phyloP scores from a whole-genome alignment of 176 grass and related monocot genomes.

The Pharus latifolius region DNA sequence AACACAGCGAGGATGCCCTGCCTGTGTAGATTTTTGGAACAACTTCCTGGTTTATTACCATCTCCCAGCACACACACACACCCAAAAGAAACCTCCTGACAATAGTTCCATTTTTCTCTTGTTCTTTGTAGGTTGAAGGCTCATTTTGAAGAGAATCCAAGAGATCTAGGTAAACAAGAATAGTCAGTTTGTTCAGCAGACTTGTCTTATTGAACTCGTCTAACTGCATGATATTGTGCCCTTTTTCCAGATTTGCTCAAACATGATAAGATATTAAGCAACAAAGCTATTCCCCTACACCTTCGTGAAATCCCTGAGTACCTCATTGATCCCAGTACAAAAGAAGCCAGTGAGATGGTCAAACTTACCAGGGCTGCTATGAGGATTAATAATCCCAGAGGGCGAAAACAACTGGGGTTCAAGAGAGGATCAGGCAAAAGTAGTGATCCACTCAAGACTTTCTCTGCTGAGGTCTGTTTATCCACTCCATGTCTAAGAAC shows the following conservation, averaged over 20 bases:
- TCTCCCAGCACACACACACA: too few species aligned
- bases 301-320: constrained; percentile 79
- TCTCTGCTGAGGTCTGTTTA: constrained; percentile 67
- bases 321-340: constrained; percentile 72
- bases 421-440: constrained; percentile 69
- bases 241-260: constrained; percentile 69
- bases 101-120: not conserved
- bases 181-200: constrained; percentile 4
- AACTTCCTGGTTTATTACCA: not conserved
- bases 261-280: constrained; percentile 84
- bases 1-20: not conserved
- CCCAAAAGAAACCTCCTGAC: too few species aligned
- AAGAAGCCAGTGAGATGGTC: constrained; percentile 71
- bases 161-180: constrained; percentile 79
- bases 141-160: constrained; percentile 94
- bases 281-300: constrained; percentile 67
- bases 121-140: constrained; percentile 65
- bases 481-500: not conserved
- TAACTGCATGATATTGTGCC: not conserved
- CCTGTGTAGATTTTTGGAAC: not conserved
- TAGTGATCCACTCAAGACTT: constrained; percentile 82
- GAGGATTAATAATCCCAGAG: constrained; percentile 42
- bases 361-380: constrained; percentile 85
- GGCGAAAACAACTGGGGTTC: constrained; percentile 50
- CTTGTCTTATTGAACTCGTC: not conserved